These are phyloP conservation scores for Falciphora oryzae DNA, from an alignment of 2,329 filamentous ascomycete species.

Conservation along the genomic window DNA sequence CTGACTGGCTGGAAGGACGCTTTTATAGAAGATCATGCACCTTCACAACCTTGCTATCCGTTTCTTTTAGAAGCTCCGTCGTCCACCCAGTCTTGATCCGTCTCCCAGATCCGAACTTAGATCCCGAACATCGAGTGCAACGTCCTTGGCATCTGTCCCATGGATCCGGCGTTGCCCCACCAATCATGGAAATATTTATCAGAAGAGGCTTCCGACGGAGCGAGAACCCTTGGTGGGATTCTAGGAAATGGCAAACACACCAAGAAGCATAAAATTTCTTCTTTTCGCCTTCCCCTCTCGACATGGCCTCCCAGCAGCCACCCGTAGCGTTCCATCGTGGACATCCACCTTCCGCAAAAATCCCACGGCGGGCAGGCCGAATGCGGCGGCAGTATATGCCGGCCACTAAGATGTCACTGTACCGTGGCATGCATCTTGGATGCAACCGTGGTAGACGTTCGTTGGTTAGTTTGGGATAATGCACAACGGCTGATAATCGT, in stretches of 20 bases:
- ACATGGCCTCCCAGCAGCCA: not conserved
- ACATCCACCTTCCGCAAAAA: not conserved
- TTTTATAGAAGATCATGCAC: constrained; percentile 1
- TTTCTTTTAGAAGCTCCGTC: not conserved
- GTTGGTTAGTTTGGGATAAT: no score
- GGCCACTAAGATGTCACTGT: not conserved
- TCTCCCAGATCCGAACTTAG: not conserved
- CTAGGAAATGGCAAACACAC: not conserved
- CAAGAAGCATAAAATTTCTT: not conserved
- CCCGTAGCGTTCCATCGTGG: not conserved
- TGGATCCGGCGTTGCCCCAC: not conserved
- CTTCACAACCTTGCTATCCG: not conserved
- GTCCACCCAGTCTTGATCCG: not conserved
- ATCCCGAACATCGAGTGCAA: not conserved
- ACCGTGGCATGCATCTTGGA: not conserved
- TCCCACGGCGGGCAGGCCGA: not conserved
- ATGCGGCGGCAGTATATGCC: not conserved
- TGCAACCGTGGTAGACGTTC: no score
- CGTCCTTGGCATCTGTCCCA: not conserved
- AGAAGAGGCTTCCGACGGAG: not conserved
- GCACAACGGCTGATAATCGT: no score
- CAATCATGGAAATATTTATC: not conserved
- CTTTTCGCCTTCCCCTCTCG: not conserved
- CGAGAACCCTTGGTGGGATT: constrained; percentile 4
- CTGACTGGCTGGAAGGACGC: not conserved